Percentiles rank a stretch among this genome's conserved stretches.
These are phyloP conservation scores for Pseudognaphalium luteoalbum DNA, from an alignment of 129 eudicot species.

Conservation along the genomic window DNA sequence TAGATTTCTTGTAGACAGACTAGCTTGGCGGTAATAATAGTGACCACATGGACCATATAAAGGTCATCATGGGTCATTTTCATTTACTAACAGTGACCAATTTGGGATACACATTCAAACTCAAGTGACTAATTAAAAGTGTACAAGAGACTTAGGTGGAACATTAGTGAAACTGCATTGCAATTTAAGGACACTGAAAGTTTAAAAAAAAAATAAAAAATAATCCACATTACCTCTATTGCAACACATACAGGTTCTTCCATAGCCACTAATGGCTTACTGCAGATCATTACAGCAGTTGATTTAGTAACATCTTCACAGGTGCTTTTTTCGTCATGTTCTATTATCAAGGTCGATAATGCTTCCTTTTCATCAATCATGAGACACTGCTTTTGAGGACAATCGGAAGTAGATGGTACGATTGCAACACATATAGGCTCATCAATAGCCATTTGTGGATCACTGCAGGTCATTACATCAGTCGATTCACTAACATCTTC, in stretches of 20 bases:
- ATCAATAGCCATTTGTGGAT: background rate
- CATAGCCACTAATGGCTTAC: background rate
- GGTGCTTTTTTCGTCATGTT: constrained; percentile 1
- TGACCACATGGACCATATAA: too few species aligned
- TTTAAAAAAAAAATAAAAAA: background rate
- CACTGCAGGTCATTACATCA: background rate
- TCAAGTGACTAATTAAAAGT: too few species aligned
- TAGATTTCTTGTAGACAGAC: too few species aligned
- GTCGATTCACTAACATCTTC: background rate
- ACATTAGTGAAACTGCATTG: background rate
- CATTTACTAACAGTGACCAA: too few species aligned
- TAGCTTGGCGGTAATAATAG: too few species aligned
- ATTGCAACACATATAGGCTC: background rate
- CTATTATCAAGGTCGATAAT: background rate
- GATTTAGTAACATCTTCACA: background rate
- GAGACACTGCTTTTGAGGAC: background rate
- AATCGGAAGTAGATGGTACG: background rate
- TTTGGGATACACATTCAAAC: too few species aligned
- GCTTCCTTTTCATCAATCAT: background rate
- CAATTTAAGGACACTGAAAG: background rate
- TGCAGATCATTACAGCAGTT: background rate
- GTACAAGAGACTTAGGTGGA: background rate
- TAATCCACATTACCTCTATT: background rate
- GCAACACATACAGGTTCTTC: background rate
- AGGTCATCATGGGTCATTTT: too few species aligned